A percentile compares a stretch with the other conserved stretches of the same genome.
These are phyloP conservation scores for Colletotrichum sp. DNA, from an alignment of 2,329 filamentous ascomycete species.

Conservation along the genomic window DNA sequence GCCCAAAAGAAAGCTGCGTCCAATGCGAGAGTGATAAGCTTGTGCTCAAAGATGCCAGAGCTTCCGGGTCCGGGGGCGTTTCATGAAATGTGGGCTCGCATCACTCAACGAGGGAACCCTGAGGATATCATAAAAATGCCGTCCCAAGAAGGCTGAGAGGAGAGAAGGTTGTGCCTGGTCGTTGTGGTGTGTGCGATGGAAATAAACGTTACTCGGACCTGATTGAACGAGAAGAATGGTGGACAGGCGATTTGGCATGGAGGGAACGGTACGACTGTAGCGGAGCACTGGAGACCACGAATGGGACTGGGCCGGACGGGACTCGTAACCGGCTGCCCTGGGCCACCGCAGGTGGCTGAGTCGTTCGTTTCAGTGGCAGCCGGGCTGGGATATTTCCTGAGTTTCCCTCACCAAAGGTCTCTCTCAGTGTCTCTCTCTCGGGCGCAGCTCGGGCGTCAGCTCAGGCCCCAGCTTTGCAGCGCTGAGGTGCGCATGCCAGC, in stretches of 20 bases:
- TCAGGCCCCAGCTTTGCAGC: not conserved
- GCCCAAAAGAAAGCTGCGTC: slow-evolving; percentile 3
- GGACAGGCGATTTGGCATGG: not conserved
- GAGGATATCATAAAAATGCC: not conserved
- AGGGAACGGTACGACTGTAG: not conserved
- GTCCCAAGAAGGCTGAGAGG: not conserved
- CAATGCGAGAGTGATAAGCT: slow-evolving; percentile 13
- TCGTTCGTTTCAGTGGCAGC: slow-evolving; percentile 17
- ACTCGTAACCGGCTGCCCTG: slow-evolving; percentile 12
- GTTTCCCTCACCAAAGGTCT: not conserved
- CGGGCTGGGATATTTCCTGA: not conserved
- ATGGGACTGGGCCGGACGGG: not conserved
- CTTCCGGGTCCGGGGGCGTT: slow-evolving; percentile 23
- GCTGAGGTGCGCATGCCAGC: not conserved
- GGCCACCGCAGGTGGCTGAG: slow-evolving; percentile 18
- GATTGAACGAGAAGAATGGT: slow-evolving; percentile 3
- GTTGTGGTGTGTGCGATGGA: slow-evolving; percentile 16
- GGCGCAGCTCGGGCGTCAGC: slow-evolving; percentile 17
- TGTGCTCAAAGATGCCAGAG: slow-evolving; percentile 22
- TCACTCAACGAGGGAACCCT: slow-evolving; percentile 10
- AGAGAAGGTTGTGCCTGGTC: slow-evolving; percentile 7
- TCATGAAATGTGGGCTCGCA: slow-evolving; percentile 22
- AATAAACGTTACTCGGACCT: not conserved
- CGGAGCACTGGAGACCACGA: not conserved
- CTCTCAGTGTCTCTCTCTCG: not conserved